phyloP scores from a whole-genome alignment of 2,329 filamentous ascomycete genomes.

The Chrysoporthe puriensis region DNA sequence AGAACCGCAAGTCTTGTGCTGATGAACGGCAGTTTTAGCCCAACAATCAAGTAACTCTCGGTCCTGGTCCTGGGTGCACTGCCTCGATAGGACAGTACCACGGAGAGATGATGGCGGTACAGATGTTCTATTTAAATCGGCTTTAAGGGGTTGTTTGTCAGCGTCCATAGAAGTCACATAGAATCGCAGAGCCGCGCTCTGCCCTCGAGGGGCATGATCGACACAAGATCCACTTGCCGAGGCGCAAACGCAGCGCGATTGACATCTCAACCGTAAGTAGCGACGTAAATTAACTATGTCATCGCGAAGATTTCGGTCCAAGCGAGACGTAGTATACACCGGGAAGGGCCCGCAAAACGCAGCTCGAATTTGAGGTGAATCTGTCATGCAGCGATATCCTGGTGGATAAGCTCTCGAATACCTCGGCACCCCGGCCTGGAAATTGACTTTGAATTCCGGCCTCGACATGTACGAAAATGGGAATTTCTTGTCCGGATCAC shows the following conservation, averaged over 20 bases:
- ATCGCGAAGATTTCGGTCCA: slow-evolving; percentile 5
- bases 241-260: slow-evolving; percentile 13
- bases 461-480: not conserved
- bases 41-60: not conserved
- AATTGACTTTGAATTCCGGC: slow-evolving; percentile 2
- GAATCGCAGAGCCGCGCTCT: not conserved
- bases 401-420: slow-evolving; percentile 6
- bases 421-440: slow-evolving; percentile 25
- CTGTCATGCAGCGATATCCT: slow-evolving; percentile 11
- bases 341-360: slow-evolving; percentile 15
- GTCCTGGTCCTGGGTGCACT: no score
- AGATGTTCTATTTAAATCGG: slow-evolving; percentile 1
- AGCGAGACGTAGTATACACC: slow-evolving; percentile 16
- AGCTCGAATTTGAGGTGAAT: slow-evolving; percentile 16
- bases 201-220: not conserved
- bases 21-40: not conserved
- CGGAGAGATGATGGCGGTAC: not conserved
- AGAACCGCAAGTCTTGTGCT: slow-evolving; percentile 5
- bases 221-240: slow-evolving; percentile 24
- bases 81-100: not conserved
- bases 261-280: not conserved
- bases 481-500: not conserved
- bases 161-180: not conserved
- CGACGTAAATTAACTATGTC: no score
- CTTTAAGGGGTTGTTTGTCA: not conserved